Conservation (phyloP, 768 basidiomycete species). For the Pleurotus salmoneostramineus region DNA sequence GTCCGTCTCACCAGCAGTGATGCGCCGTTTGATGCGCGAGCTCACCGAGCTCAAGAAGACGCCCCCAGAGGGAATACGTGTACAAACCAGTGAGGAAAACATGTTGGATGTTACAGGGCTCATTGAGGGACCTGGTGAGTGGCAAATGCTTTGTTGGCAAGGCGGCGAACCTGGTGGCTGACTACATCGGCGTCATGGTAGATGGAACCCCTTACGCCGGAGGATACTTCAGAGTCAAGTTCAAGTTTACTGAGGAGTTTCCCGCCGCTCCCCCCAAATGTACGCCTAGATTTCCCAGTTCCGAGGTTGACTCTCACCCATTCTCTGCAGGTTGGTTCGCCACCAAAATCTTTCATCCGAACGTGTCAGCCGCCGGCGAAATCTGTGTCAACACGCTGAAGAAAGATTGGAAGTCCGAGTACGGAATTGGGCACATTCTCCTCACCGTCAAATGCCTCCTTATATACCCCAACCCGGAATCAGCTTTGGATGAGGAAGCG, state of each 20-base stretch:
- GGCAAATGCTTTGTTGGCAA: not conserved
- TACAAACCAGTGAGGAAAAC: slow-evolving; percentile 83
- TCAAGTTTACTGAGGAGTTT: slow-evolving; percentile 91
- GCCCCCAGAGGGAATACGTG: slow-evolving; percentile 91
- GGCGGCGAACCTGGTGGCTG: slow-evolving; percentile 17
- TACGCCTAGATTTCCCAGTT: slow-evolving; percentile 29
- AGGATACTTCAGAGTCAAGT: slow-evolving; percentile 70
- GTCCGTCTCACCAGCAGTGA: slow-evolving; percentile 50
- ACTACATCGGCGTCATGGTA: slow-evolving; percentile 18
- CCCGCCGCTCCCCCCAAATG: slow-evolving; percentile 94
- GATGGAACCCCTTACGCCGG: slow-evolving; percentile 67
- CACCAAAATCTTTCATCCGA: slow-evolving; percentile 97
- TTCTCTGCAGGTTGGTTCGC: slow-evolving; percentile 68
- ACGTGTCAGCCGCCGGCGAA: slow-evolving; percentile 85
- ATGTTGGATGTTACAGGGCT: slow-evolving; percentile 85
- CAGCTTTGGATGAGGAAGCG: slow-evolving; percentile 93
- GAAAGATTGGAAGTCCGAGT: slow-evolving; percentile 93
- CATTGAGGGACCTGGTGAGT: slow-evolving; percentile 86
- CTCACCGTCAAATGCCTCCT: slow-evolving; percentile 93
- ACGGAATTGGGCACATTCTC: slow-evolving; percentile 88
- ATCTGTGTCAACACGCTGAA: slow-evolving; percentile 97
- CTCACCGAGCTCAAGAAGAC: slow-evolving; percentile 72
- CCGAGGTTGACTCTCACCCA: slow-evolving; percentile 7
- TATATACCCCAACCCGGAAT: slow-evolving; percentile 96
- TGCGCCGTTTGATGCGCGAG: slow-evolving; percentile 88